Evolutionary conservation across 495 filamentous ascomycete genomes (phyloP), one percentile per base, ranked within the genome.

Genomic region (Xylaria flabelliformis): DNA sequence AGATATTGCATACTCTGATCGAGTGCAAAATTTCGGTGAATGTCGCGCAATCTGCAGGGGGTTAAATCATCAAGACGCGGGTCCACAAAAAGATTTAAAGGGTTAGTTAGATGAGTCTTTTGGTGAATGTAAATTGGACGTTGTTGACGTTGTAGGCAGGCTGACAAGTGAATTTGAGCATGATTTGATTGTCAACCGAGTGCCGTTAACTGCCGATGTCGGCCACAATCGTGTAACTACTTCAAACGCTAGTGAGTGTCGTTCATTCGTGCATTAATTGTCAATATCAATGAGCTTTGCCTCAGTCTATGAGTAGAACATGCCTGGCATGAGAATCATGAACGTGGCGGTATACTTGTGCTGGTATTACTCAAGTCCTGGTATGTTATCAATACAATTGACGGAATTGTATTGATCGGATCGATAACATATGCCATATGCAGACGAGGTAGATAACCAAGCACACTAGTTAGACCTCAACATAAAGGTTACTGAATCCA

Each of bases 1-100:
- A 46, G 66, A 17, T 46, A 48, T 44, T 44, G 32, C 41, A 34
- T 42, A 21, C 26, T 53, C 9, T 50, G 24, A 34, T 67, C 44
- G 36, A 42, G 65, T 4, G 13, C 50, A 26, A 56, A n/a, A 44
- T 56, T 67, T 67, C 65, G 65, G 50, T 67, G 65, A 67, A 44
- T 56, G 50, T 67, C 50, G 42, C 65, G 65, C 50, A 67, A 55
- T 67, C n/a, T 67, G 50, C 65, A 56, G 50, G 65, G 65, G 64
- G 12, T 17, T 36, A 19, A 44, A 44, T 55, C 34, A 32, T 55
- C 21, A 55, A 55, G 32, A 29, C 44, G 29, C 9, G 21, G 65
- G 50, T 12, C 50, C 65, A 56, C 50, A 29, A 56, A 55, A 55
- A 56, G 50, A 21, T 4, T 42, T 4, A 67, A 26, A 48, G 19